Conservation (phyloP, 371 early-diverging fungal genomes). For the Mortierella sp. region DNA sequence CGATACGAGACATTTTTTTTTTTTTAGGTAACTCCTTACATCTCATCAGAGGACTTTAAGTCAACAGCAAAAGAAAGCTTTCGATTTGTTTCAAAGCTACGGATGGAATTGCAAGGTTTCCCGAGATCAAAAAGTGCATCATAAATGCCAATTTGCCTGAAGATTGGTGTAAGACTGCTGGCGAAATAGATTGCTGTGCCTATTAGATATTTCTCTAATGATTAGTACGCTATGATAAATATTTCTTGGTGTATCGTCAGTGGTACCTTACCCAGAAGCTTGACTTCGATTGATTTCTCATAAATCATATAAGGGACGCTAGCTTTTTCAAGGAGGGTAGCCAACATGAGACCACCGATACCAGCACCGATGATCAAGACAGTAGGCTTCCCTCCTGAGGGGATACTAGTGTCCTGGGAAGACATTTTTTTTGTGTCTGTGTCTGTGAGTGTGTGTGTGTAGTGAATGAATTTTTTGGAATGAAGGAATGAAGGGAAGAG, state of each 20-base stretch:
- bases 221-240: too few relatives aligned
- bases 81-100: not conserved
- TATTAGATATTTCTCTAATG: slow-evolving; percentile 2
- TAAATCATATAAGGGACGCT: not conserved
- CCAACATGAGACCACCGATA: not conserved
- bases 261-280: not conserved
- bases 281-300: not conserved
- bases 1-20: too few relatives aligned
- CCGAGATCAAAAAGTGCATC: not conserved
- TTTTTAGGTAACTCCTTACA: not conserved
- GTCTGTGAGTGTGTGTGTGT: too few relatives aligned
- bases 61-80: not conserved
- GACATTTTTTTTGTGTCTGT: too few relatives aligned
- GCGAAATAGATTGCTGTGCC: not conserved
- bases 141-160: not conserved
- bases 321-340: not conserved
- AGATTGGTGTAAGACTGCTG: not conserved
- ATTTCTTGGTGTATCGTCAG: too few relatives aligned
- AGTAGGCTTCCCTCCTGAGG: too few relatives aligned
- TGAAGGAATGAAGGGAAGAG: too few relatives aligned
- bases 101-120: not conserved
- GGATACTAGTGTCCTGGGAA: too few relatives aligned
- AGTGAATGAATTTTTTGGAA: too few relatives aligned
- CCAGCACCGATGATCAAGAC: too few relatives aligned
- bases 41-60: not conserved